Base-by-base conservation (phyloP, 768 basidiomycete genomes). In the Tulasnella sp. region DNA sequence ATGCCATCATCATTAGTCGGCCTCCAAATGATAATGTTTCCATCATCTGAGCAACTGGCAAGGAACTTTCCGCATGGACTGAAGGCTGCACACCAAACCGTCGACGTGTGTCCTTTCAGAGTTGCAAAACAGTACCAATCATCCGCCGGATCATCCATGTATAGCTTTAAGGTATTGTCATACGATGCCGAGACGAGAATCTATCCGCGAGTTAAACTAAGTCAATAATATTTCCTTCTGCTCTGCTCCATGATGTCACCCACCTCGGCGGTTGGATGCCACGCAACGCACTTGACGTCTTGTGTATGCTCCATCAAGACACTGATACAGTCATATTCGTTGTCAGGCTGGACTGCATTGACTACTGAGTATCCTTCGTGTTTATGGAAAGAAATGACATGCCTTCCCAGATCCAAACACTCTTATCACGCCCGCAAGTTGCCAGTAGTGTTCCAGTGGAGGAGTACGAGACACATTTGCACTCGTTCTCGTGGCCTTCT, bases 401-500 rank as follows among this genome's bases (percentile, higher is more conserved):
- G 93, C 97, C 96, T 89, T 98, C 97, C 97, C 98, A 99, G 48
- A 99, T 90, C 98, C 98, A 99, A 0, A 99, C 96, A 7, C 96
- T 95, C 88, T 99, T 99, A 87, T 99, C 98, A 81, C 98, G 89
- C 83, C 94, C 94, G 84, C 97, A 98, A 81, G 93, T 96, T 12
- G 97, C 98, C n/a, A 99, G 88, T 37, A 98, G 86, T 2, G 89
- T 92, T 0, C 90, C 93, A n/a, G 92, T 90, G 48, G 87, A 87
- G 16, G 93, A 95, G 86, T 93, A 98, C 4, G 91, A 93, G 0
- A 97, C 94, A 79, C 92, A 90, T 87, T 99, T 99, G 88, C 97
- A 98, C 85, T 99, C 97, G 78, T 85, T 96, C 85, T 98, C 97
- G 84, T 98, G 98, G 0, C 98, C 97, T 85, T 98, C 96, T 31